A percentile compares a stretch with the other conserved stretches of the same genome.
phyloP scores from a whole-genome alignment of 805 yeast genomes.

The Ogataea ganodermae region DNA sequence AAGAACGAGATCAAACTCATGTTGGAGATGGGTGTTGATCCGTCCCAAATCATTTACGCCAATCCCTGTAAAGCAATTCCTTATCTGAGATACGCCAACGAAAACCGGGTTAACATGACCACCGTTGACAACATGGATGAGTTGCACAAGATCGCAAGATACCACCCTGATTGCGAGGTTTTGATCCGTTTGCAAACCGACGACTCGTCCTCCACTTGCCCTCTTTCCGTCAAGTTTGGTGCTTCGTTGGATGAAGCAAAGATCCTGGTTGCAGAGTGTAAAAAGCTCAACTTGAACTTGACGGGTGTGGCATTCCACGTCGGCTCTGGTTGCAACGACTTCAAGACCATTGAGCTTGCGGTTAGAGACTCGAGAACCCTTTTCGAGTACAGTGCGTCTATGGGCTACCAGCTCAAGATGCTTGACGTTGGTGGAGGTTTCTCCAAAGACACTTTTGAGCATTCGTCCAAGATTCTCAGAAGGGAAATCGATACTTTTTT shows the following conservation, averaged over 20 bases:
- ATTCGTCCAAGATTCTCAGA: constrained; percentile 59
- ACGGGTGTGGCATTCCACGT: constrained; percentile 93
- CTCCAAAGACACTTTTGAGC: constrained; percentile 56
- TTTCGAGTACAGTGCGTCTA: constrained; percentile 56
- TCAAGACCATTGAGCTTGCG: constrained; percentile 65
- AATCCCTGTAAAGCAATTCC: constrained; percentile 93
- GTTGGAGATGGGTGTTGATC: constrained; percentile 59
- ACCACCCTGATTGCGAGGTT: constrained; percentile 69
- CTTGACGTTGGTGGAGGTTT: constrained; percentile 96
- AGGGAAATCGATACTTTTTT: constrained; percentile 58
- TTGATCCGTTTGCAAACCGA: constrained; percentile 86
- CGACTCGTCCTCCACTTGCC: constrained; percentile 84
- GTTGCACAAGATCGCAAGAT: constrained; percentile 65
- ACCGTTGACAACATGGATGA: constrained; percentile 92
- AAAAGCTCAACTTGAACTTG: constrained; percentile 60
- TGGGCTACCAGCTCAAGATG: constrained; percentile 49
- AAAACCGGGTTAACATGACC: constrained; percentile 60
- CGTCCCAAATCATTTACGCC: constrained; percentile 79
- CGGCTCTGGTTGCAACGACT: constrained; percentile 89
- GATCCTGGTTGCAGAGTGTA: constrained; percentile 60
- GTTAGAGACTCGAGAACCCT: constrained; percentile 67
- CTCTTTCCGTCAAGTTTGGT: constrained; percentile 87
- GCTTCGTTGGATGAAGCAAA: constrained; percentile 60
- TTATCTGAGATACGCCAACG: constrained; percentile 70
- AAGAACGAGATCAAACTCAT: constrained; percentile 75